Conservation (phyloP, 805 yeast genomes). For the Teunomyces atbi region DNA sequence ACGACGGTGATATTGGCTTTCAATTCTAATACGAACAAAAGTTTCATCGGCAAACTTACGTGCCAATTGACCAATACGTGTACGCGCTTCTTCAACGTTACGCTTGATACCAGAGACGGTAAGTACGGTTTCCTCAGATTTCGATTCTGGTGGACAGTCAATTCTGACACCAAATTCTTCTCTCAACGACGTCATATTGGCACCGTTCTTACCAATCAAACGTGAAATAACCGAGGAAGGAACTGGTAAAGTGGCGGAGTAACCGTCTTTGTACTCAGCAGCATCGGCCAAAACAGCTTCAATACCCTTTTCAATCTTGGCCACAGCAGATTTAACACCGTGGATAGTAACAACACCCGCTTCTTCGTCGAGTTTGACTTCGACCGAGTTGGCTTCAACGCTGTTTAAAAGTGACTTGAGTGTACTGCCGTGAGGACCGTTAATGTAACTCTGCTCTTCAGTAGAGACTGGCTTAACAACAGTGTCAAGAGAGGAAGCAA, state of each 20-base stretch:
- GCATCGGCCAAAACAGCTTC: conserved; percentile 54
- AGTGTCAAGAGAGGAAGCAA: conserved; percentile 52
- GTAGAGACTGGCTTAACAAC: conserved; percentile 50
- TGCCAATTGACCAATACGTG: conserved; percentile 54
- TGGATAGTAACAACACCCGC: conserved; percentile 52
- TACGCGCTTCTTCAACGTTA: conserved; percentile 71
- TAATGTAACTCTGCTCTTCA: conserved; percentile 53
- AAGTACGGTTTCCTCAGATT: conserved; percentile 42
- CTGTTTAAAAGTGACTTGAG: conserved; percentile 43
- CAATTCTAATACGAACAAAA: conserved; percentile 63
- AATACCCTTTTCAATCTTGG: conserved; percentile 51
- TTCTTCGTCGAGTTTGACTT: conserved; percentile 47
- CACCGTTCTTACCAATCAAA: conserved; percentile 88
- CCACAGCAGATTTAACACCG: conserved; percentile 68
- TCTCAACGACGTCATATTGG: conserved; percentile 62
- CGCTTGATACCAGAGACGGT: conserved; percentile 70
- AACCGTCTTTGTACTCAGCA: conserved; percentile 47
- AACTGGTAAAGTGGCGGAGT: conserved; percentile 50
- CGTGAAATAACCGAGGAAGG: conserved; percentile 71
- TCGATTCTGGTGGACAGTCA: conserved; percentile 49
- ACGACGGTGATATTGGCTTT: conserved; percentile 73
- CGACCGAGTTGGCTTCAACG: conserved; percentile 38
- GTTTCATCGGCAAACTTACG: conserved; percentile 82
- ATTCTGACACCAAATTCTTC: conserved; percentile 74
- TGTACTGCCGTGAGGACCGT: conserved; percentile 63